Evolutionary conservation across 2,329 filamentous ascomycete genomes (phyloP).

Genomic region (Capronia coronata): DNA sequence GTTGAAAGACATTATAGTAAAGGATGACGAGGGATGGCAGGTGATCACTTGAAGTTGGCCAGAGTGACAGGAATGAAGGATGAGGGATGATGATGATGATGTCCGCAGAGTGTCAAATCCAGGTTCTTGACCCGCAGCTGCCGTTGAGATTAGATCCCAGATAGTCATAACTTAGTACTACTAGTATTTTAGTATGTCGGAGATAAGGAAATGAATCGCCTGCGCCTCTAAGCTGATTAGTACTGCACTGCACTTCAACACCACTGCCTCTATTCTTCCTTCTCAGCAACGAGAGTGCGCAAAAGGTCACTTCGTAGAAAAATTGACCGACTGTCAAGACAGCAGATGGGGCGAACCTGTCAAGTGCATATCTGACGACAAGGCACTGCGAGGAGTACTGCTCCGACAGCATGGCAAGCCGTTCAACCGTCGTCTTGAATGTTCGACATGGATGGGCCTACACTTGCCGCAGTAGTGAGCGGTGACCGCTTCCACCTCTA

Average conservation of each 20-base stretch:
- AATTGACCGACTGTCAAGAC: not conserved
- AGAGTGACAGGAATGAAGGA: not conserved
- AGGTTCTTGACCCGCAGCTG: not conserved
- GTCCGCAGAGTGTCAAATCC: not conserved
- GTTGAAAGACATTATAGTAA: no score
- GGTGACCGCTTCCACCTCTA: slow-evolving; percentile 6
- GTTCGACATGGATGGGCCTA: slow-evolving; percentile 12
- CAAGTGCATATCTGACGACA: not conserved
- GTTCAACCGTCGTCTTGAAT: not conserved
- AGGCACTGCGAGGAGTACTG: not conserved
- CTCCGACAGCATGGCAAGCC: not conserved
- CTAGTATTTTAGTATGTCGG: no score
- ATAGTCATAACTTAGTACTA: no score
- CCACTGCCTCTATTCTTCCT: no score
- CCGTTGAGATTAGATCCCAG: no score
- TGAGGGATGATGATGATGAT: no score
- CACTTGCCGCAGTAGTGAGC: slow-evolving; percentile 2
- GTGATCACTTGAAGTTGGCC: not conserved
- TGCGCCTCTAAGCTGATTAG: no score
- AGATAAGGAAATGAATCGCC: not conserved
- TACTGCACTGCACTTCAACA: no score
- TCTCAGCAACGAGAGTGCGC: no score
- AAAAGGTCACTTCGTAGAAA: not conserved
- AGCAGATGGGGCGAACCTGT: not conserved
- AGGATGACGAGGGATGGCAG: not conserved